These are phyloP conservation scores for Zygosaccharomyces pseudobailii DNA, from an alignment of 1,139 yeast genomes.

Conservation along the genomic window DNA sequence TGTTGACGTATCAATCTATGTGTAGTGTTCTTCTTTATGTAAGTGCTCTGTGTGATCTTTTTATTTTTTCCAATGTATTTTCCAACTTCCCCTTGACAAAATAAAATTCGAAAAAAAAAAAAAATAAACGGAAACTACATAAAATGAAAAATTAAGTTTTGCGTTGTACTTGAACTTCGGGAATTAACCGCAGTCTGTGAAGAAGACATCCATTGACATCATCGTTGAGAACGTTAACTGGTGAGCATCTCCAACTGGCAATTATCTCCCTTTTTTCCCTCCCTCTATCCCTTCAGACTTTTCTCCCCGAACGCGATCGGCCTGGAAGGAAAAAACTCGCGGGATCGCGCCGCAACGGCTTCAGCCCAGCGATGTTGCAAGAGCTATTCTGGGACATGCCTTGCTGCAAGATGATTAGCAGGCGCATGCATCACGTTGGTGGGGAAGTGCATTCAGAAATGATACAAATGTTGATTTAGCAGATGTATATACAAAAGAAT, in stretches of 20 bases:
- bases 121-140: background rate
- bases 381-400: too few relatives aligned
- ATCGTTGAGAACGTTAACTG: background rate
- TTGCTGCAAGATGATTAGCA: too few relatives aligned
- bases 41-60: background rate
- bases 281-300: background rate
- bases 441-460: too few relatives aligned
- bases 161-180: background rate
- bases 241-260: background rate
- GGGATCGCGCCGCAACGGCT: background rate
- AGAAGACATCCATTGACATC: background rate
- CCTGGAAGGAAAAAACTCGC: background rate
- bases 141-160: background rate
- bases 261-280: background rate
- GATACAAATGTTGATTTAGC: too few relatives aligned
- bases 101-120: background rate
- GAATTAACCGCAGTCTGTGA: background rate
- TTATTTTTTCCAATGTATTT: background rate
- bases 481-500: too few relatives aligned
- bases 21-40: background rate
- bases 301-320: background rate
- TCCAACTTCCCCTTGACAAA: background rate
- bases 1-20: background rate
- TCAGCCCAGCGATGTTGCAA: too few relatives aligned
- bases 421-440: too few relatives aligned